phyloP scores from a whole-genome alignment of 495 filamentous ascomycete genomes.

The Amorphotheca resinae region DNA sequence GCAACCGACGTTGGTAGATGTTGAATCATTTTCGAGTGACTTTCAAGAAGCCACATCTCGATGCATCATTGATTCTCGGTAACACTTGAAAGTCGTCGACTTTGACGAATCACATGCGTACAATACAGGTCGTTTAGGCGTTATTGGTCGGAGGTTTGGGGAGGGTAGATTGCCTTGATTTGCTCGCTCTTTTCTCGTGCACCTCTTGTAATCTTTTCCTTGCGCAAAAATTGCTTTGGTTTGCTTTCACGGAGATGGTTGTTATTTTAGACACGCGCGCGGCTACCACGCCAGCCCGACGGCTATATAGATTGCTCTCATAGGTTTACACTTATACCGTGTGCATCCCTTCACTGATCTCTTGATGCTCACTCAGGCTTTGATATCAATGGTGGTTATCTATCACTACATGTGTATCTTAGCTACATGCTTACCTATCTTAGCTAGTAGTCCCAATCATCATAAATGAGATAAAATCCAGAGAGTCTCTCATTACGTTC shows the following conservation, averaged over 20 bases:
- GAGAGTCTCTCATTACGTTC: too few species aligned
- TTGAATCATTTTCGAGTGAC: slow-evolving; percentile 8
- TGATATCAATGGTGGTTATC: neutral
- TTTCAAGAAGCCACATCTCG: neutral
- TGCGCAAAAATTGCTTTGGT: slow-evolving; percentile 11
- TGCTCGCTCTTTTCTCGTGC: slow-evolving; percentile 11
- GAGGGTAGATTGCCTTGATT: slow-evolving; percentile 17
- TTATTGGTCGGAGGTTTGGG: slow-evolving; percentile 13
- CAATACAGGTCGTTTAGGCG: slow-evolving; percentile 20
- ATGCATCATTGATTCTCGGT: slow-evolving; percentile 4
- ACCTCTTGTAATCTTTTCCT: slow-evolving; percentile 15
- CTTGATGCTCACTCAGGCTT: neutral
- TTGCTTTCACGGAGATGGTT: slow-evolving; percentile 10
- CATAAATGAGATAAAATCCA: too few species aligned
- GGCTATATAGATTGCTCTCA: slow-evolving; percentile 11
- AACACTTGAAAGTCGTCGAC: slow-evolving; percentile 3
- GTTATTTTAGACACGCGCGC: slow-evolving; percentile 7
- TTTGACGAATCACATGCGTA: slow-evolving; percentile 7
- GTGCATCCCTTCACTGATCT: too few species aligned
- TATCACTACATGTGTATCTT: too few species aligned
- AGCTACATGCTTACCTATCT: too few species aligned
- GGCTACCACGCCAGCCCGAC: neutral
- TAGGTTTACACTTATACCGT: neutral
- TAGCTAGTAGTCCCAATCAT: too few species aligned
- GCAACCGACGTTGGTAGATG: slow-evolving; percentile 48